Evolutionary conservation across 164 flowering plant genomes (phyloP).

Genomic region (Tinospora cordifolia): DNA sequence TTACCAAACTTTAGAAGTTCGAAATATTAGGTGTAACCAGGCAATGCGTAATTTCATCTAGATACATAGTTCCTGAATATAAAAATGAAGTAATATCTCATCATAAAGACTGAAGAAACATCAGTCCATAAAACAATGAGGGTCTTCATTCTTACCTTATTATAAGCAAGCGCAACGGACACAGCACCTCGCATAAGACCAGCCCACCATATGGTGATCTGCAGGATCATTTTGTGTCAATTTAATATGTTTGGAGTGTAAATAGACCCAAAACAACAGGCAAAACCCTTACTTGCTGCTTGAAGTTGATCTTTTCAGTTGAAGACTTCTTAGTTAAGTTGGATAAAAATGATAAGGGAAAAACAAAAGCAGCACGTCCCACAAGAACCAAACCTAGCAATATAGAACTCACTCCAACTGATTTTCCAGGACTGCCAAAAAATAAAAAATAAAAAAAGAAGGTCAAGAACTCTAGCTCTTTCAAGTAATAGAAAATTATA

Average conservation of each 20-base stretch:
- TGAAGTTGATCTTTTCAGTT: slow-evolving; percentile 29
- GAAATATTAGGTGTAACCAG: too few species aligned
- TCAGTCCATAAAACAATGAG: neutral
- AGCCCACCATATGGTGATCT: slow-evolving; percentile 58
- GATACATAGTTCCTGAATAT: neutral
- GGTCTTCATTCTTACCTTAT: slow-evolving; percentile 30
- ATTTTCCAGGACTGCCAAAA: slow-evolving; percentile 44
- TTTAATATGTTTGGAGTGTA: neutral
- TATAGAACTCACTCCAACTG: slow-evolving; percentile 35
- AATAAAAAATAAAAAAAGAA: slow-evolving; percentile 7
- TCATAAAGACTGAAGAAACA: neutral
- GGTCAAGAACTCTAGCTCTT: neutral
- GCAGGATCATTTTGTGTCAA: slow-evolving; percentile 11
- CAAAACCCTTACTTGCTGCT: slow-evolving; percentile 30
- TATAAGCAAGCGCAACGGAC: slow-evolving; percentile 52
- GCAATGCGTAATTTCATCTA: too few species aligned
- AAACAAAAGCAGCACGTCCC: slow-evolving; percentile 51
- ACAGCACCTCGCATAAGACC: slow-evolving; percentile 61
- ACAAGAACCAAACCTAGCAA: slow-evolving; percentile 33
- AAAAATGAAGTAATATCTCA: neutral
- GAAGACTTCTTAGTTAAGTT: slow-evolving; percentile 28
- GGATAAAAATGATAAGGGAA: slow-evolving; percentile 36
- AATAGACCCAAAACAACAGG: neutral
- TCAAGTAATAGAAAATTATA: neutral
- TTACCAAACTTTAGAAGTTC: too few species aligned